Percentiles rank a stretch among this genome's conserved stretches.
Conservation (phyloP, 805 yeast species). For the Lachancea meyersii region DNA sequence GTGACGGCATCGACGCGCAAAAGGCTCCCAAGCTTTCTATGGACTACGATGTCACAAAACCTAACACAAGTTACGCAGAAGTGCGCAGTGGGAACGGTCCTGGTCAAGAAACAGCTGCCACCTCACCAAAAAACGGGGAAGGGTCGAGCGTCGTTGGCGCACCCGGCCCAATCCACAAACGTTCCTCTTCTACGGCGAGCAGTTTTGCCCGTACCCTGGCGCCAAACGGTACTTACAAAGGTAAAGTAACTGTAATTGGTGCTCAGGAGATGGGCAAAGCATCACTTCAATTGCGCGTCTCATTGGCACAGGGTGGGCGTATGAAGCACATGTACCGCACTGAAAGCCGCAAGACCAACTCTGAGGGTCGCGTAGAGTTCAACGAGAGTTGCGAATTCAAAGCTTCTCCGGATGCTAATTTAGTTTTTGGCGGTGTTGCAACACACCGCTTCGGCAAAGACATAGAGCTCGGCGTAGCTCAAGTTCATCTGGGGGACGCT, state of each 20-base stretch:
- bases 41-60: slow-evolving; percentile 27
- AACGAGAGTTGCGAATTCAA: slow-evolving; percentile 57
- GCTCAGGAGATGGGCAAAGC: slow-evolving; percentile 39
- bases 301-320: slow-evolving; percentile 40
- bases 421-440: slow-evolving; percentile 56
- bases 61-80: slow-evolving; percentile 26
- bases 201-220: slow-evolving; percentile 28
- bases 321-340: slow-evolving; percentile 61
- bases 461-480: slow-evolving; percentile 53
- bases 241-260: slow-evolving; percentile 47
- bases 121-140: slow-evolving; percentile 13
- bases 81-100: slow-evolving; percentile 14
- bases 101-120: not conserved
- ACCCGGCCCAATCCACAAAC: slow-evolving; percentile 13
- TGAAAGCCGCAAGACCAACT: slow-evolving; percentile 45
- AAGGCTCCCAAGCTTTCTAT: slow-evolving; percentile 13
- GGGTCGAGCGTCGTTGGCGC: slow-evolving; percentile 21
- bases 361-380: slow-evolving; percentile 45
- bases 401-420: slow-evolving; percentile 53
- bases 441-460: slow-evolving; percentile 72
- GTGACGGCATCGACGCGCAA: not conserved
- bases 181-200: slow-evolving; percentile 19
- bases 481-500: slow-evolving; percentile 44
- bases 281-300: slow-evolving; percentile 47
- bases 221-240: slow-evolving; percentile 38